Percentiles rank a stretch among this genome's conserved stretches.
These are phyloP conservation scores for Exophiala calicioides DNA, from an alignment of 2,329 filamentous ascomycete genomes.

Conservation along the genomic window DNA sequence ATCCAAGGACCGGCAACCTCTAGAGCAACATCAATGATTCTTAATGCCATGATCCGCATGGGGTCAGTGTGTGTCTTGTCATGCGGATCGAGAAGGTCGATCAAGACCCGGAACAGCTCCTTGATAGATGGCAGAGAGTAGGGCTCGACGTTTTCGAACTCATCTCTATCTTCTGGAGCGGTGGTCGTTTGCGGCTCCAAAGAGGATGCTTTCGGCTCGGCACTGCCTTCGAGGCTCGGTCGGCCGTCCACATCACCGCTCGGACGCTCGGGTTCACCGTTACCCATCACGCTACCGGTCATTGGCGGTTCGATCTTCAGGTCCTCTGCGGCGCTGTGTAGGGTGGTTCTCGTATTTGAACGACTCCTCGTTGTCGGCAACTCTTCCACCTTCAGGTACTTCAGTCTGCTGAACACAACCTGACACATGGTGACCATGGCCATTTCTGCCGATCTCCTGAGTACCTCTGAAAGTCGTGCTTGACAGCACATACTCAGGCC, in stretches of 20 bases:
- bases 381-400: slow-evolving; percentile 77
- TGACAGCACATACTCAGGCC: slow-evolving; percentile 97
- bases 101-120: slow-evolving; percentile 89
- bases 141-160: slow-evolving; percentile 65
- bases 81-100: slow-evolving; percentile 90
- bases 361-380: slow-evolving; percentile 46
- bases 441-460: slow-evolving; percentile 85
- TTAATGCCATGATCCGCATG: slow-evolving; percentile 94
- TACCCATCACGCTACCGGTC: slow-evolving; percentile 59
- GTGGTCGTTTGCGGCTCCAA: slow-evolving; percentile 38
- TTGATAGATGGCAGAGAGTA: slow-evolving; percentile 93
- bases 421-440: slow-evolving; percentile 99
- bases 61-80: slow-evolving; percentile 90
- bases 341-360: slow-evolving; percentile 26
- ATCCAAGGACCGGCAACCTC: slow-evolving; percentile 96
- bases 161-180: slow-evolving; percentile 37
- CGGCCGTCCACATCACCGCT: slow-evolving; percentile 24
- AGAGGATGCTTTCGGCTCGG: slow-evolving; percentile 36
- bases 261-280: slow-evolving; percentile 31
- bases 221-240: slow-evolving; percentile 11
- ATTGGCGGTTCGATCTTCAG: slow-evolving; percentile 75
- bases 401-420: slow-evolving; percentile 92
- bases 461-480: slow-evolving; percentile 81
- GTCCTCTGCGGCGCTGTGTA: slow-evolving; percentile 63
- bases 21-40: slow-evolving; percentile 94